Evolutionary conservation across 495 filamentous ascomycete genomes (phyloP), one percentile per base, ranked within the genome.

Genomic region (Aspergillus nanangensis): DNA sequence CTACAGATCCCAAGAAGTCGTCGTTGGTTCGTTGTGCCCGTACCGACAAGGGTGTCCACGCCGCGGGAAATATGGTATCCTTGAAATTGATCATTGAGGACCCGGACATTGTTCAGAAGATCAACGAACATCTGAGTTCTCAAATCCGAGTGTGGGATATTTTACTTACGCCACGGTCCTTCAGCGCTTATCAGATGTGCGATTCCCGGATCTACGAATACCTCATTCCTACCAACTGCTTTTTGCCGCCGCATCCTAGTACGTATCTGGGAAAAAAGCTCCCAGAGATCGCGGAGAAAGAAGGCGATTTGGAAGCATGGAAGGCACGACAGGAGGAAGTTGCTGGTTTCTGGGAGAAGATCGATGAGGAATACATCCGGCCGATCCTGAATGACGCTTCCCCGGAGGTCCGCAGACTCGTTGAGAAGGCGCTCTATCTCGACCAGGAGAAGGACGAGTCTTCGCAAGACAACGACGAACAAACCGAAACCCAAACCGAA

Each of bases 21-120:
- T 87, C 88, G 13, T 78, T 98, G 39, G 86, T 94, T 18, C 86
- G 93, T 32, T 98, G 93, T 63, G 93, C 93, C 9, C 78, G 93
- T 29, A 98, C 93, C 4, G 93, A 98, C 67, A 97, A 96, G 72
- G 94, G 94, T 44, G 93, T 98, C 3, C 94, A 97, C 61, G 93
- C 93, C 2, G 94, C 93, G 2, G 93, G 94, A 8, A 98, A 98
- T 63, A 82, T 97, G 39, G 85, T 98, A 27, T 96, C 90, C 4
- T 71, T 98, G 47, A 98, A 98, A 66, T 74, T 98, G 45, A 97
- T 98, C 55, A 81, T 96, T 29, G 91, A 96, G 62, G 94, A 97
- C 51, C 71, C 79, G 3, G 82, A 94, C 51, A 79, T 95, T 38
- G 82, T 96, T 20, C 65, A 87, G 38, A 96, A 87, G 65, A 95